Conservation (phyloP, 2,329 filamentous ascomycete species). For the Coccinonectria pachysandricola region DNA sequence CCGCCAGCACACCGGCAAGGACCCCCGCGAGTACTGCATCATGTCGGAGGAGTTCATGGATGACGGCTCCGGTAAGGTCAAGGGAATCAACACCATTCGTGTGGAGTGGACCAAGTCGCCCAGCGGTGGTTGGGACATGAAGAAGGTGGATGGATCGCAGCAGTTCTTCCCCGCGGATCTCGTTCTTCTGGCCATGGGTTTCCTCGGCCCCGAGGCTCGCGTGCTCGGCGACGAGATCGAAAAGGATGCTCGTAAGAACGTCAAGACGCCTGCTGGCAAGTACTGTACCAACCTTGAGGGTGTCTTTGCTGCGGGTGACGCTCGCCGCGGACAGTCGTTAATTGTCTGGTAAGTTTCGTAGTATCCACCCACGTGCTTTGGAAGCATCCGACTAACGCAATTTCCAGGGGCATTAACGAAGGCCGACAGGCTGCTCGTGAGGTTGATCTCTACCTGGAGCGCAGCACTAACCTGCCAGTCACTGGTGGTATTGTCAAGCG, state of each 20-base stretch:
- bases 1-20: constrained; percentile 90
- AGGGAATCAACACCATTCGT: constrained; percentile 90
- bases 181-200: constrained; percentile 92
- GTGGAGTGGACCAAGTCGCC: constrained; percentile 93
- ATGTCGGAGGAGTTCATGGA: constrained; percentile 97
- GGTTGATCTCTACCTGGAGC: constrained; percentile 78
- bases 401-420: constrained; percentile 81
- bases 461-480: constrained; percentile 70
- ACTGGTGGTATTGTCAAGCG: constrained; percentile 89
- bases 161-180: constrained; percentile 95
- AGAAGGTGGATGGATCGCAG: constrained; percentile 86
- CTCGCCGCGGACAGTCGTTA: constrained; percentile 84
- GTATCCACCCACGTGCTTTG: neutral
- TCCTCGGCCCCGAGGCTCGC: constrained; percentile 85
- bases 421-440: constrained; percentile 87
- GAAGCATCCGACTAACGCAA: constrained; percentile 22
- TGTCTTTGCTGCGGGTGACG: constrained; percentile 91
- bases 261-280: constrained; percentile 82
- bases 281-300: constrained; percentile 83
- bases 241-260: constrained; percentile 86
- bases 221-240: constrained; percentile 82
- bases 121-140: constrained; percentile 95
- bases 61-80: constrained; percentile 77
- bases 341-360: constrained; percentile 72
- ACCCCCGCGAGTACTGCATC: constrained; percentile 94